A percentile compares a stretch with the other conserved stretches of the same genome.
Conservation (phyloP, 192 early-diverging fungal genomes). For the Umbelopsis isabellina region DNA sequence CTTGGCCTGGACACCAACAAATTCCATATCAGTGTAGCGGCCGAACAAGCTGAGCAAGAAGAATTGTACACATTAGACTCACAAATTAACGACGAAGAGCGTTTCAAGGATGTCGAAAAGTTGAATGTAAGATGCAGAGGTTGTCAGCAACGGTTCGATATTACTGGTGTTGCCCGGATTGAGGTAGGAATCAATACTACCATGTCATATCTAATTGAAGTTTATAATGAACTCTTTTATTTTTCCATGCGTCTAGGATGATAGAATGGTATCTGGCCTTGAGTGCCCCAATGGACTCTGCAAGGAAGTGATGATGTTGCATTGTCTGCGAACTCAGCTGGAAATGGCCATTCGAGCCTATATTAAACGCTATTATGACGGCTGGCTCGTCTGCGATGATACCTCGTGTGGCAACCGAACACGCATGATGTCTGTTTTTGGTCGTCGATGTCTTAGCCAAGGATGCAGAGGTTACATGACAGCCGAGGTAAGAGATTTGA, state of each 20-base stretch:
- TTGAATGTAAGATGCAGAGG: constrained; percentile 61
- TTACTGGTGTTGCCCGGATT: constrained; percentile 37
- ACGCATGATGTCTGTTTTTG: constrained; percentile 69
- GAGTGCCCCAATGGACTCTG: constrained; percentile 62
- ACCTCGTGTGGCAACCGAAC: constrained; percentile 67
- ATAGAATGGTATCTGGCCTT: constrained; percentile 40
- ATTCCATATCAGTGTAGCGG: constrained; percentile 44
- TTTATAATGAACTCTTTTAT: background rate
- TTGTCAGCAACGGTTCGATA: constrained; percentile 57
- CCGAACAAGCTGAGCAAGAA: constrained; percentile 41
- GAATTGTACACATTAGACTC: constrained; percentile 77
- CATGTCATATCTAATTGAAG: background rate
- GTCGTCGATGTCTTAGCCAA: constrained; percentile 63
- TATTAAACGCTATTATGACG: constrained; percentile 76
- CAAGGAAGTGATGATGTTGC: constrained; percentile 36
- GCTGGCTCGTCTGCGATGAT: constrained; percentile 82
- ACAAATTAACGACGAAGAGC: constrained; percentile 70
- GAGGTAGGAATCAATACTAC: constrained; percentile 21
- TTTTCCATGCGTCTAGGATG: background rate
- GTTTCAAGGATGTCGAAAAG: constrained; percentile 74
- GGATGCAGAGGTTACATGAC: constrained; percentile 72
- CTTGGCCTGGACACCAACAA: constrained; percentile 80
- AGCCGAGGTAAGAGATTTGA: constrained; percentile 55
- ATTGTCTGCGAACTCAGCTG: constrained; percentile 68
- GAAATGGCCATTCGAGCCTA: constrained; percentile 62